These are phyloP conservation scores for Fusarium sp. DNA, from an alignment of 2,329 filamentous ascomycete species.

Conservation along the genomic window DNA sequence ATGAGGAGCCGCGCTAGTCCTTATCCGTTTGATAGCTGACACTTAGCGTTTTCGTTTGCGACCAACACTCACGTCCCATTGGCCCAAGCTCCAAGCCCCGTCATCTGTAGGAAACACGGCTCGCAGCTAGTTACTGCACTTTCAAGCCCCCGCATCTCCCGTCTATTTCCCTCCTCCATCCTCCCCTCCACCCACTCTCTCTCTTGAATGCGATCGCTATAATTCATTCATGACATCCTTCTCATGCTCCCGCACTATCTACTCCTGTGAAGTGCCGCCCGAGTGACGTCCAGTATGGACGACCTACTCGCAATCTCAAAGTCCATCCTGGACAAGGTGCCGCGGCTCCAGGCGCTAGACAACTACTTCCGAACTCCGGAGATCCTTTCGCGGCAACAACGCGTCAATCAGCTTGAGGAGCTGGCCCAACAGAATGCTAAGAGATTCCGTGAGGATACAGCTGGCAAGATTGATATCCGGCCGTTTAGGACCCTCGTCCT, in stretches of 20 bases:
- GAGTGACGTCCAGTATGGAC: neutral
- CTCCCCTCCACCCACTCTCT: neutral
- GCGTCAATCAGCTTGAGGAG: neutral
- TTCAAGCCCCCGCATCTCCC: neutral
- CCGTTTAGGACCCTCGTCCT: neutral
- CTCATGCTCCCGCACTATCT: neutral
- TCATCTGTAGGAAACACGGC: neutral
- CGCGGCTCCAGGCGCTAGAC: constrained; percentile 43
- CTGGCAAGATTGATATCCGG: neutral
- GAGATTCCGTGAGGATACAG: neutral
- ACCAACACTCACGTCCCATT: neutral
- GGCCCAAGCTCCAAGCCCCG: neutral
- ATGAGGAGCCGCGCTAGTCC: neutral
- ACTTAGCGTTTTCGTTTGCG: neutral
- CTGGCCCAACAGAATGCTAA: neutral
- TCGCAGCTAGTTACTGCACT: neutral
- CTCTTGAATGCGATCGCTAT: neutral
- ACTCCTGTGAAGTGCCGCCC: neutral
- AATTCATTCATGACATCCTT: neutral
- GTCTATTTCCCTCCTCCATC: neutral
- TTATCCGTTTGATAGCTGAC: neutral
- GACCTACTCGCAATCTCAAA: neutral
- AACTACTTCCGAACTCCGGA: neutral
- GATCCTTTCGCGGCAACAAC: neutral
- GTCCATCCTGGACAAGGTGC: neutral